A percentile compares a stretch with the other conserved stretches of the same genome.
These are phyloP conservation scores for Gardenia jasminoides DNA, from an alignment of 257 asterid species.

Conservation along the genomic window DNA sequence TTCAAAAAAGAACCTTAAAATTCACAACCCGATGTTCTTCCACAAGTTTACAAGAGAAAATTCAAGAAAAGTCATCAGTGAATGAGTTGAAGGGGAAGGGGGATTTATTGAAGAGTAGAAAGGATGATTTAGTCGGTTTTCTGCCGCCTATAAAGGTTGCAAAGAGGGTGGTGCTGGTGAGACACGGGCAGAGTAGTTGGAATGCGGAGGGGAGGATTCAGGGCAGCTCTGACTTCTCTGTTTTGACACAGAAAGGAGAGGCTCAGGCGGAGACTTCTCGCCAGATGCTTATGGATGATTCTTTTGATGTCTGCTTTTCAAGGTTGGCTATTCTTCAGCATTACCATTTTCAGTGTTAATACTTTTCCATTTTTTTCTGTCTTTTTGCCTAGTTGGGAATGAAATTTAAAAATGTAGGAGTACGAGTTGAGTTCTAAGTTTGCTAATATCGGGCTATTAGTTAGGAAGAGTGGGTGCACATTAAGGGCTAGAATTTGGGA, in stretches of 20 bases:
- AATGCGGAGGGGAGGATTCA: conserved; percentile 97
- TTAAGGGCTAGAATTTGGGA: neutral
- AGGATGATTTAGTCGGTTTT: conserved; percentile 30
- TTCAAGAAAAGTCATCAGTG: neutral
- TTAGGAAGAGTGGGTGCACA: neutral
- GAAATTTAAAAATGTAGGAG: neutral
- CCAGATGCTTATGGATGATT: conserved; percentile 85
- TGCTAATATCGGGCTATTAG: neutral
- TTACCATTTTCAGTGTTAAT: neutral
- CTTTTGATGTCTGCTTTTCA: conserved; percentile 82
- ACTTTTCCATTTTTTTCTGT: neutral
- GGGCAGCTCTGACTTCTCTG: conserved; percentile 89
- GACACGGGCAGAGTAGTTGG: conserved; percentile 99
- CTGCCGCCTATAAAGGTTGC: conserved; percentile 64
- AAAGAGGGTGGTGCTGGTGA: conserved; percentile 83
- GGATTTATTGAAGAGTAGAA: conserved; percentile 9
- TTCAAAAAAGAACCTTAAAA: neutral
- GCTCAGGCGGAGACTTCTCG: conserved; percentile 92
- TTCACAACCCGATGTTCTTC: conserved; percentile 17
- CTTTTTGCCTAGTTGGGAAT: neutral
- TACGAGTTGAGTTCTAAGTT: neutral
- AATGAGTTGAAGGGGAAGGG: neutral
- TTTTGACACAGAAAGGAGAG: conserved; percentile 81
- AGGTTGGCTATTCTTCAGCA: conserved; percentile 37
- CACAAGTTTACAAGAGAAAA: conserved; percentile 12